Conservation (phyloP, 306 rosid genomes). For the Castanea sativa region DNA sequence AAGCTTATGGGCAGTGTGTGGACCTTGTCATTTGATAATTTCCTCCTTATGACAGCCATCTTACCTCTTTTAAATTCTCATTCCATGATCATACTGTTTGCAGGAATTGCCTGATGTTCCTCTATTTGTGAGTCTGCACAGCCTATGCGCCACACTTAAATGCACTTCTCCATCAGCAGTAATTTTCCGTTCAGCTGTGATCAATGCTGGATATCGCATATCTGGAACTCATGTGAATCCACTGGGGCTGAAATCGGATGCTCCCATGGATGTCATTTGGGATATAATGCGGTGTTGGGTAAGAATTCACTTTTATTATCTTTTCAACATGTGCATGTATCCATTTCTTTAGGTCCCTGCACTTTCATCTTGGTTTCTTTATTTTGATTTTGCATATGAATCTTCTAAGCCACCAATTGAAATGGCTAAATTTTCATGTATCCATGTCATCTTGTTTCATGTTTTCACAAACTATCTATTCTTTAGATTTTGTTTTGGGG, state of each 20-base stretch:
- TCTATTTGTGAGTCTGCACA: conserved; percentile 90
- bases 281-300: conserved; percentile 99
- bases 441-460: not conserved
- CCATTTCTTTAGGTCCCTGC: not conserved
- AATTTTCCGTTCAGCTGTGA: conserved; percentile 87
- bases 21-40: not conserved
- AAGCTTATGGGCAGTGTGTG: not conserved
- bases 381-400: not conserved
- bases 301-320: conserved; percentile 20
- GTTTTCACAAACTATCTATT: not conserved
- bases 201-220: conserved; percentile 88
- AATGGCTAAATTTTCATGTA: not conserved
- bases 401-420: not conserved
- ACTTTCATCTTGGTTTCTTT: not conserved
- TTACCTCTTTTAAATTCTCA: conserved; percentile 6
- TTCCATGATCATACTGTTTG: conserved; percentile 13
- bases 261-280: conserved; percentile 95
- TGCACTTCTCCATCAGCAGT: conserved; percentile 98
- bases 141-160: conserved; percentile 87
- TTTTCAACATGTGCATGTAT: not conserved
- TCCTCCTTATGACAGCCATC: not conserved
- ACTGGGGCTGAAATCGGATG: conserved; percentile 88
- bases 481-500: not conserved
- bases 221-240: conserved; percentile 98
- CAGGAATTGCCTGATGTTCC: conserved; percentile 96